Conservation (phyloP, 2,329 filamentous ascomycete species). For the Nigrospora osmanthi region DNA sequence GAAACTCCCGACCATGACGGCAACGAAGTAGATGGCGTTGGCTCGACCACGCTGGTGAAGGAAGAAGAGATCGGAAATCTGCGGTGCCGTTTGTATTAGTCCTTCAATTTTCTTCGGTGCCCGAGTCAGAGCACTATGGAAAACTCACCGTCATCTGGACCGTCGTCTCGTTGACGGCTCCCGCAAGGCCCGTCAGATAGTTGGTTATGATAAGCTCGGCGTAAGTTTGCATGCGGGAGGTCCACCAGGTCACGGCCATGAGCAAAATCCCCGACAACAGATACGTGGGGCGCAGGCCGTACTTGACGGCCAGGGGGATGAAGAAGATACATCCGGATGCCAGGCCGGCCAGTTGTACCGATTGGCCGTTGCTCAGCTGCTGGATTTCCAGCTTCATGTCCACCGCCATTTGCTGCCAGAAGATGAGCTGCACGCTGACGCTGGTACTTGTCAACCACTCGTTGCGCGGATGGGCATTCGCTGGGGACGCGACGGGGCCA, state of each 20-base stretch:
- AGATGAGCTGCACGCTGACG: conserved; percentile 14
- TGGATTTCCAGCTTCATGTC: conserved; percentile 17
- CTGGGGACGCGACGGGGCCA: background rate
- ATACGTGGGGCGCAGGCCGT: conserved; percentile 23
- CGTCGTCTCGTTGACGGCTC: conserved; percentile 29
- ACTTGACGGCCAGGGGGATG: conserved; percentile 25
- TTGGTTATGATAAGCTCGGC: conserved; percentile 16
- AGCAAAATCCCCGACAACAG: conserved; percentile 13
- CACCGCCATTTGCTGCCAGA: conserved; percentile 24
- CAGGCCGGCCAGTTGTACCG: conserved; percentile 20
- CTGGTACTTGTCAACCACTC: conserved; percentile 5
- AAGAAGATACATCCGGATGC: conserved; percentile 25
- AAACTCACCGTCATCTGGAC: conserved; percentile 26
- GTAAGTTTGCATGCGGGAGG: conserved; percentile 8
- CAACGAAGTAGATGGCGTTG: conserved; percentile 22
- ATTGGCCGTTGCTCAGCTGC: conserved; percentile 17
- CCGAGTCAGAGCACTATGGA: accelerated
- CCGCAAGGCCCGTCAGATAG: conserved; percentile 23
- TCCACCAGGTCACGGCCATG: conserved; percentile 16
- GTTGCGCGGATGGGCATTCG: background rate
- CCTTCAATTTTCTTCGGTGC: background rate
- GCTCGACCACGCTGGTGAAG: conserved; percentile 21
- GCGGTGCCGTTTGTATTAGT: too few species aligned
- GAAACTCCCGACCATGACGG: conserved; percentile 21
- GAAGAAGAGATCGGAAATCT: conserved; percentile 26